Conservation (phyloP, 768 basidiomycete species). For the Tylopilus plumbeoviolaceoides region DNA sequence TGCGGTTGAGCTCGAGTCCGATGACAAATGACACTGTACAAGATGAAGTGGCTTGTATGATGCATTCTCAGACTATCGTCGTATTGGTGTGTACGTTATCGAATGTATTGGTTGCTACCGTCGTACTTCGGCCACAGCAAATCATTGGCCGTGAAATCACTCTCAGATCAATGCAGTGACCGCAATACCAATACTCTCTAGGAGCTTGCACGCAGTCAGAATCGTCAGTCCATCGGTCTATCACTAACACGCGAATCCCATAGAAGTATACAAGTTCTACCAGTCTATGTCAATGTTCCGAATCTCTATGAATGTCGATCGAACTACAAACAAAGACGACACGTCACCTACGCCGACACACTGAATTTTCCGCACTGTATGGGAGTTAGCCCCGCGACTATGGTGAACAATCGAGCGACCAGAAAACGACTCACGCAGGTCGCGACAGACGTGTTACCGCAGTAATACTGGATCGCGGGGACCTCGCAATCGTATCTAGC, state of each 20-base stretch:
- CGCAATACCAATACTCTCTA: no score
- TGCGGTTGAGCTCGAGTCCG: background rate
- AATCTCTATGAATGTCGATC: background rate
- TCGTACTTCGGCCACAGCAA: background rate
- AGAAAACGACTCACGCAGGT: conserved; percentile 14
- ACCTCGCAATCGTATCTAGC: conserved; percentile 15
- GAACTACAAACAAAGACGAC: background rate
- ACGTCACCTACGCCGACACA: background rate
- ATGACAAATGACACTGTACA: background rate
- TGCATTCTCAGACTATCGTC: background rate
- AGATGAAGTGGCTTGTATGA: background rate
- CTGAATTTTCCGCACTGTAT: conserved; percentile 15
- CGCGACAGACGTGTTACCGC: conserved; percentile 3
- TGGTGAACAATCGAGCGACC: background rate
- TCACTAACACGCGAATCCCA: background rate
- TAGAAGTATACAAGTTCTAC: background rate
- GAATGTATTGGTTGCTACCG: background rate
- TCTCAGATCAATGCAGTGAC: no score
- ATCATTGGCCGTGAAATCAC: no score
- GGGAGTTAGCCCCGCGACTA: background rate
- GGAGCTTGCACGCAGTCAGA: no score
- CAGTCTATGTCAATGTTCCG: background rate
- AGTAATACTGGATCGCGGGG: conserved; percentile 9
- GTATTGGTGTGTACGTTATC: background rate
- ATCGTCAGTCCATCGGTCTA: background rate